These are phyloP conservation scores for Alternaria alternata DNA, from an alignment of 2,329 filamentous ascomycete species.

Conservation along the genomic window DNA sequence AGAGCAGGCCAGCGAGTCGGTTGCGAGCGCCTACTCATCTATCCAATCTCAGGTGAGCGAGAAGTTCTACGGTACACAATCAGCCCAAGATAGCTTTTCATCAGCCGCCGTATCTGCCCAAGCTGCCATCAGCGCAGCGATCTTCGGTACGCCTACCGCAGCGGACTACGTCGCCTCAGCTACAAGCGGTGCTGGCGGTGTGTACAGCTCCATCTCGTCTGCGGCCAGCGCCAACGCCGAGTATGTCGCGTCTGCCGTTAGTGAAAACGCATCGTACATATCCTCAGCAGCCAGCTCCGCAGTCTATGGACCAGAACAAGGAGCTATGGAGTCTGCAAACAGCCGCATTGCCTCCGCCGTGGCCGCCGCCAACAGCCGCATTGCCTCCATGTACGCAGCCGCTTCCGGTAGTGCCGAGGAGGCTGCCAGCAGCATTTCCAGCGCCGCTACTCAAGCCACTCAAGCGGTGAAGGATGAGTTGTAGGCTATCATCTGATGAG, in stretches of 20 bases:
- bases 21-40: slow-evolving; percentile 61
- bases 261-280: slow-evolving; percentile 49
- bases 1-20: slow-evolving; percentile 64
- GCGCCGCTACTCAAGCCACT: slow-evolving; percentile 50
- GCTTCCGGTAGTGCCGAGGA: slow-evolving; percentile 54
- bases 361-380: slow-evolving; percentile 54
- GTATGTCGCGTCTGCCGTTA: slow-evolving; percentile 57
- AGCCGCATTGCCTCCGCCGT: slow-evolving; percentile 53
- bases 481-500: slow-evolving; percentile 32
- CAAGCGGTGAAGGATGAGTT: slow-evolving; percentile 62
- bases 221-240: slow-evolving; percentile 29
- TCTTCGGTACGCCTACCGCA: slow-evolving; percentile 65
- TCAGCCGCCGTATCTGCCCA: slow-evolving; percentile 65
- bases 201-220: slow-evolving; percentile 27
- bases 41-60: slow-evolving; percentile 60
- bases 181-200: slow-evolving; percentile 53
- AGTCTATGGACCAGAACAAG: slow-evolving; percentile 58
- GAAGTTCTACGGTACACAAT: slow-evolving; percentile 64
- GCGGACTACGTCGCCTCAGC: slow-evolving; percentile 54
- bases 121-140: slow-evolving; percentile 62
- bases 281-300: slow-evolving; percentile 53
- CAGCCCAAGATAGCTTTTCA: slow-evolving; percentile 62
- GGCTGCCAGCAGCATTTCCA: slow-evolving; percentile 55
- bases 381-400: slow-evolving; percentile 51
- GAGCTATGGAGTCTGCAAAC: slow-evolving; percentile 57